Percentiles rank a stretch among this genome's conserved stretches.
phyloP scores from a whole-genome alignment of 331 rosid genomes.

The Rosa hybrid region DNA sequence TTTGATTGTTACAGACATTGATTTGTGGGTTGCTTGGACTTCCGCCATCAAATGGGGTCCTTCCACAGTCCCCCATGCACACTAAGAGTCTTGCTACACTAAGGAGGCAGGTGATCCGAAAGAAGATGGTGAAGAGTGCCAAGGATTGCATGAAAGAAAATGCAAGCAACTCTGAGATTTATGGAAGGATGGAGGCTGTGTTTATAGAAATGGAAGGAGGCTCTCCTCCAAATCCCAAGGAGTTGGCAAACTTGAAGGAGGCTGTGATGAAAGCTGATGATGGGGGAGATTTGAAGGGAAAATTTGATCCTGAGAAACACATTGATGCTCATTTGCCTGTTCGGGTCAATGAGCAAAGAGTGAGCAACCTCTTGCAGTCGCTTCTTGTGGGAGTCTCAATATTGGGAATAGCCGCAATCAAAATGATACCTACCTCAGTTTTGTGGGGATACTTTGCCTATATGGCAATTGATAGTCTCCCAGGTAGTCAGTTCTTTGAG shows the following conservation, averaged over 20 bases:
- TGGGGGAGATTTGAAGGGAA: conserved; percentile 35
- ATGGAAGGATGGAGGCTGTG: conserved; percentile 72
- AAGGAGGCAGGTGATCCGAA: conserved; percentile 52
- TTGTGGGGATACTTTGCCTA: conserved; percentile 90
- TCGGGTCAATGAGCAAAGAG: conserved; percentile 79
- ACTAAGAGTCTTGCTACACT: conserved; percentile 85
- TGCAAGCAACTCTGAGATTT: conserved; percentile 56
- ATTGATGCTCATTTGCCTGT: conserved; percentile 70
- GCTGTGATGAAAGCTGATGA: conserved; percentile 56
- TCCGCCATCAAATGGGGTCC: conserved; percentile 93
- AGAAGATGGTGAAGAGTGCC: conserved; percentile 69
- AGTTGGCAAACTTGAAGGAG: conserved; percentile 54
- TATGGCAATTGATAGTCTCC: conserved; percentile 89
- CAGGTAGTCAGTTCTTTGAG: conserved; percentile 85
- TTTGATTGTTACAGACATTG: conserved; percentile 46
- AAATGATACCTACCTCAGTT: conserved; percentile 72
- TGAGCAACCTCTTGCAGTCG: conserved; percentile 69
- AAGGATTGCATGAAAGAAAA: conserved; percentile 62
- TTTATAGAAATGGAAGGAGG: conserved; percentile 56
- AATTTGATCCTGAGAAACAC: conserved; percentile 64
- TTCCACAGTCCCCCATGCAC: conserved; percentile 93
- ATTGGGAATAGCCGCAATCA: conserved; percentile 50
- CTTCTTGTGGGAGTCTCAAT: conserved; percentile 48
- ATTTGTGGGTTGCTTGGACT: conserved; percentile 77
- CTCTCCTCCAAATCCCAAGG: conserved; percentile 59